Evolutionary conservation across 352 stramenopile species (phyloP).

Genomic region (Phytophthora ramorum): DNA sequence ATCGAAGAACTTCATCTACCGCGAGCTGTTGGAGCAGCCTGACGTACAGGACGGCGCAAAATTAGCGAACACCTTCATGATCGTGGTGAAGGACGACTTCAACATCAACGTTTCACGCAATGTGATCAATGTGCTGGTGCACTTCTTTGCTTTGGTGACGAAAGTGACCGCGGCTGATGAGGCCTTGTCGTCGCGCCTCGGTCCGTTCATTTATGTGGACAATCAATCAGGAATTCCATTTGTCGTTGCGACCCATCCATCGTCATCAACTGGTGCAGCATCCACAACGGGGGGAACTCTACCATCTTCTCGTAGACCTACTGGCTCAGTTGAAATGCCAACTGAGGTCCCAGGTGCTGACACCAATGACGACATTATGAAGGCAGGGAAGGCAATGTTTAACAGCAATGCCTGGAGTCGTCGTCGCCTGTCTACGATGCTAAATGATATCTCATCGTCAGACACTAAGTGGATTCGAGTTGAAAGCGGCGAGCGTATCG

Average conservation of each 20-base stretch:
- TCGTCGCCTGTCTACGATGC: conserved; percentile 70
- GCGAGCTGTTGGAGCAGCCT: conserved; percentile 67
- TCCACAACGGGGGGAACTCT: conserved; percentile 22
- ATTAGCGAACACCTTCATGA: conserved; percentile 69
- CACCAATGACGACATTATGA: conserved; percentile 52
- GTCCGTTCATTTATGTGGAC: conserved; percentile 87
- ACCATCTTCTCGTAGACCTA: conserved; percentile 38
- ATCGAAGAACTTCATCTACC: conserved; percentile 87
- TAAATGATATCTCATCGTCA: conserved; percentile 79
- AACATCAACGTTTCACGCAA: conserved; percentile 87
- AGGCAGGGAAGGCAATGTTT: conserved; percentile 55
- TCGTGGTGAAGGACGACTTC: conserved; percentile 83
- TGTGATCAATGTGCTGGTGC: conserved; percentile 83
- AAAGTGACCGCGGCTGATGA: conserved; percentile 56
- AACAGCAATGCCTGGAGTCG: conserved; percentile 65
- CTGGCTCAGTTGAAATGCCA: conserved; percentile 59
- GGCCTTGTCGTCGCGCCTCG: conserved; percentile 56
- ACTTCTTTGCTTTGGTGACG: conserved; percentile 80
- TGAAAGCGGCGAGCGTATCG: conserved; percentile 64
- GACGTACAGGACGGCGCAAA: conserved; percentile 63
- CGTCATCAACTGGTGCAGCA: conserved; percentile 25
- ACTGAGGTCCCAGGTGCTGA: conserved; percentile 53
- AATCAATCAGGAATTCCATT: conserved; percentile 89
- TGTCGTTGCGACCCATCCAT: conserved; percentile 69
- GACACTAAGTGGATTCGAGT: conserved; percentile 76